These are phyloP conservation scores for Plasmodium knowlesi DNA, from an alignment of 169 alveolate genomes.

Conservation along the genomic window DNA sequence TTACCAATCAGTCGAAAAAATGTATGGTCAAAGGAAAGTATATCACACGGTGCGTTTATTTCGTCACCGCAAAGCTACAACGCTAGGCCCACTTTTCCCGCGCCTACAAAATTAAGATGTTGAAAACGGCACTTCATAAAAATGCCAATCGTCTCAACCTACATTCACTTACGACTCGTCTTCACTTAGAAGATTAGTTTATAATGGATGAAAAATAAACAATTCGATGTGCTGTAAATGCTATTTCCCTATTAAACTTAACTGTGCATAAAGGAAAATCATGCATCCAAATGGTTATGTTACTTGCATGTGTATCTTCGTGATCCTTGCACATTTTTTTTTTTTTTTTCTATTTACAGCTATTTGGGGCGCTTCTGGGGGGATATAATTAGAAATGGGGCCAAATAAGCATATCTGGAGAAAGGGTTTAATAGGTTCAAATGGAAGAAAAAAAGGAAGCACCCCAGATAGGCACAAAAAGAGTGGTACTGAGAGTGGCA, in stretches of 20 bases:
- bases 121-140: background rate
- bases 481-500: background rate
- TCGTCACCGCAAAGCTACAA: background rate
- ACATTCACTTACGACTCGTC: background rate
- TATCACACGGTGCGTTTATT: background rate
- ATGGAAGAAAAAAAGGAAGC: background rate
- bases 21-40: background rate
- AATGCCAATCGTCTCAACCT: background rate
- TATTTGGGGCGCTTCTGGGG: background rate
- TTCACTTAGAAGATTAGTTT: background rate
- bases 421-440: background rate
- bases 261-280: background rate
- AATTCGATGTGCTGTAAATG: background rate
- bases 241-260: background rate
- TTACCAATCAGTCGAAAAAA: background rate
- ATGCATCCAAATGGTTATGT: background rate
- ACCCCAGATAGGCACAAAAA: background rate
- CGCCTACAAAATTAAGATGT: background rate
- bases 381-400: background rate
- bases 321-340: background rate
- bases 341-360: background rate
- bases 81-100: background rate
- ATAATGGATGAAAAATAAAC: background rate
- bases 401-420: background rate
- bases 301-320: background rate